These are phyloP conservation scores for Hura crepitans DNA, from an alignment of 441 rosid genomes.

Conservation along the genomic window DNA sequence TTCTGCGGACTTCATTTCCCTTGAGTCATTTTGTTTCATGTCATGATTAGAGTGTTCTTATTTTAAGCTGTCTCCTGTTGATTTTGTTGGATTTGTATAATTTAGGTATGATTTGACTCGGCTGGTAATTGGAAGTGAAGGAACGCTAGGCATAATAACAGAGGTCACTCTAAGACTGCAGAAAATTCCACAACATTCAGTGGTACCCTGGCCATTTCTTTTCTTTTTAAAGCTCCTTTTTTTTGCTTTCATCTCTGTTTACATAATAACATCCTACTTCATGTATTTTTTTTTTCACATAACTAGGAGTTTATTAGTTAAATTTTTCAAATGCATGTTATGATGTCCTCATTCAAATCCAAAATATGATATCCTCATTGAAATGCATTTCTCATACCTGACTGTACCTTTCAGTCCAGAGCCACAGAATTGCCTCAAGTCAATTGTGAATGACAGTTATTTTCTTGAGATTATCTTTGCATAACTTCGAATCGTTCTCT, in stretches of 20 bases:
- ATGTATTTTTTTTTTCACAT: conserved; percentile 16
- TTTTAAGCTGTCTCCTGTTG: background rate
- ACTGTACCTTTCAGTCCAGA: background rate
- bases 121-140: conserved; percentile 91
- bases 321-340: background rate
- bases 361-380: conserved; percentile 3
- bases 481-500: background rate
- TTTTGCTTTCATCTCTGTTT: conserved; percentile 6
- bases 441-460: background rate
- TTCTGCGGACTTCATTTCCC: background rate
- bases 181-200: conserved; percentile 84
- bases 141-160: conserved; percentile 83
- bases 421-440: background rate
- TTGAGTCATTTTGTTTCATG: background rate
- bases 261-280: background rate
- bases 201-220: conserved; percentile 45
- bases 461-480: background rate
- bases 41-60: background rate
- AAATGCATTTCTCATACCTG: background rate
- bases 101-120: conserved; percentile 88
- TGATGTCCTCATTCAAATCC: too few relatives aligned
- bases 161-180: conserved; percentile 89
- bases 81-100: conserved; percentile 11
- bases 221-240: conserved; percentile 10
- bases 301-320: background rate